Evolutionary conservation across 176 grass and related monocot genomes (phyloP), one percentile per base, ranked within the genome.

Genomic region (Puya raimondii): DNA sequence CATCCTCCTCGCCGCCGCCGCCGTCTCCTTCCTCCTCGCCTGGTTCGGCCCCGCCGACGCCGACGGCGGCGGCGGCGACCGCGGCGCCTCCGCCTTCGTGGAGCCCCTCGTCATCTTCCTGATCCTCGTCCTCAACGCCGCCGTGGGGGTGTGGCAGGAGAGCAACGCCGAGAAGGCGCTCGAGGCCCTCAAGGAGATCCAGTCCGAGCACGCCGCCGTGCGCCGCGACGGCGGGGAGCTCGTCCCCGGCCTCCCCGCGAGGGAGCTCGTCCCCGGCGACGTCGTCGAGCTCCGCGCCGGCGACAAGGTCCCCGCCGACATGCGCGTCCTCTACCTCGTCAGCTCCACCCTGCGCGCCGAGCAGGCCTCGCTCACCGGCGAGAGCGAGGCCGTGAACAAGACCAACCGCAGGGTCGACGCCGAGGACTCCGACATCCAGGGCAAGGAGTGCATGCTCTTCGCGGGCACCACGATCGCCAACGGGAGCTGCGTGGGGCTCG

Each of bases 161-260:
- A 73, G 48, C 69, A 80, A 80, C 20, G 78, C 78, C 21, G 78
- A 80, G 78, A 80, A 80, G 64, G 78, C 78, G 25, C 69, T 80
- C 2, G 69, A 74, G 63, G 78, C 78, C 23, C 53, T 80, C 23
- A 80, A 74, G 23, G 78, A 80, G 70, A 80, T 80, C 51, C 78
- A 80, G 42, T 80, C 70, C 5, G 78, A 80, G 70, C 63, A 80
- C 10, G 78, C 78, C 7, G 25, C 27, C n/a, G 69, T 68, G 13
- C 50, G 18, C 20, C 50, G 78, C 52, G 63, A 80, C 59, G 78
- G 78, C 59, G 78, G 78, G 0, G 18, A 68, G 48, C 53, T 47
- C 63, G 26, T 80, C 3, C 78, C 61, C n/a, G n/a, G 50, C 12
- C 15, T 80, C 48, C 70, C 70, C 15, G 61, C 70, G 2, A 65